Conservation (phyloP, 2,329 filamentous ascomycete species). For the Diplodia intermedia region DNA sequence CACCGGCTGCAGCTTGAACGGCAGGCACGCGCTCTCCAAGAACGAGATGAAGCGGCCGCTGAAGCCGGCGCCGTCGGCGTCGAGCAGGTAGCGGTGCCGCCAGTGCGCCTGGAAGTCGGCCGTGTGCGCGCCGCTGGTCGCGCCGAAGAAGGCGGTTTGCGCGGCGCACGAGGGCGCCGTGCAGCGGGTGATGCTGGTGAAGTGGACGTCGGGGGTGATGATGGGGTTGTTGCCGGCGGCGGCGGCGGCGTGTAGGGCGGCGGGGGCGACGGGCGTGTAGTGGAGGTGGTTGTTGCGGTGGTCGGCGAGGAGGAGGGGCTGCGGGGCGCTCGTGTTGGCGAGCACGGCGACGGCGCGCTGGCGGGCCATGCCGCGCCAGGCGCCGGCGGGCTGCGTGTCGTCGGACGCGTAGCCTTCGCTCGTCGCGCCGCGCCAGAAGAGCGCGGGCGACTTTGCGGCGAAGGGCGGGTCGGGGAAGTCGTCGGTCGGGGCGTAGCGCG, state of each 20-base stretch:
- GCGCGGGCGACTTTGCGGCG: conserved; percentile 65
- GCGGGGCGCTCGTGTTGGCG: conserved; percentile 41
- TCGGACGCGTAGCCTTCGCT: conserved; percentile 54
- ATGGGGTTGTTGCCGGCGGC: conserved; percentile 48
- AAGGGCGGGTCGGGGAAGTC: conserved; percentile 63
- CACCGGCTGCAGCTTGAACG: conserved; percentile 70
- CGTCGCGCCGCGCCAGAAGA: conserved; percentile 79
- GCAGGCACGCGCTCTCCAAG: conserved; percentile 70
- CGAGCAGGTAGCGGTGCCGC: conserved; percentile 72
- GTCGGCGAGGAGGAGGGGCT: conserved; percentile 40
- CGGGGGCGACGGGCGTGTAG: conserved; percentile 63
- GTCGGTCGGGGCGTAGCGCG: conserved; percentile 58
- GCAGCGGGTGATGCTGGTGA: conserved; percentile 66
- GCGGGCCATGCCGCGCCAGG: conserved; percentile 71
- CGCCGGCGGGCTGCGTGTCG: conserved; percentile 34
- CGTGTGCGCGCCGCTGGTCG: conserved; percentile 29
- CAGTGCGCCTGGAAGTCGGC: conserved; percentile 63
- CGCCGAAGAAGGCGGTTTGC: conserved; percentile 56
- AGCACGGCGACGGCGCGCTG: conserved; percentile 63
- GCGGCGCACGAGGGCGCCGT: conserved; percentile 59
- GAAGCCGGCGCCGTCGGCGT: conserved; percentile 73
- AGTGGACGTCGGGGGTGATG: conserved; percentile 55
- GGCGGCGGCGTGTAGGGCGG: conserved; percentile 62
- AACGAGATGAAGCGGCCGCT: conserved; percentile 70
- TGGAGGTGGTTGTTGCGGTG: conserved; percentile 65